Percentiles rank a stretch among this genome's conserved stretches.
These are phyloP conservation scores for Fraxinus sp. DNA, from an alignment of 305 asterid genomes.

Conservation along the genomic window DNA sequence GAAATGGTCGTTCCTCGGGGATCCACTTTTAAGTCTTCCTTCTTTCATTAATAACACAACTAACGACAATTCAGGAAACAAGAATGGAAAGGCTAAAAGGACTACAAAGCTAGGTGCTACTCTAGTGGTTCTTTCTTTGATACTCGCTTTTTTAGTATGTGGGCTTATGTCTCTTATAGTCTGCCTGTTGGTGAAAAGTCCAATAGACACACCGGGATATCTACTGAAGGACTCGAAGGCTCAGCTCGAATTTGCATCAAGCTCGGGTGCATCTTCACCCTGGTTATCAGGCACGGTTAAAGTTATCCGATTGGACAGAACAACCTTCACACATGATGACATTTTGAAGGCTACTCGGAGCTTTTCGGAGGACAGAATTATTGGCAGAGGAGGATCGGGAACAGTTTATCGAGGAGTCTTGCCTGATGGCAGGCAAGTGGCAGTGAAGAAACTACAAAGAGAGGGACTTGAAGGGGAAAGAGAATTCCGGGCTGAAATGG, in stretches of 20 bases:
- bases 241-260: constrained; percentile 34
- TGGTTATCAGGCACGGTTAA: constrained; percentile 65
- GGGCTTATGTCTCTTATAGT: constrained; percentile 55
- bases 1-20: constrained; percentile 71
- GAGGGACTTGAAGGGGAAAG: constrained; percentile 86
- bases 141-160: constrained; percentile 55
- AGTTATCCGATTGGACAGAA: constrained; percentile 78
- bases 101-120: constrained; percentile 34
- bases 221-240: constrained; percentile 52
- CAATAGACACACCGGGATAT: constrained; percentile 40
- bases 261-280: constrained; percentile 70
- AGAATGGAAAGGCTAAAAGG: constrained; percentile 3
- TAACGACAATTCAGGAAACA: background rate
- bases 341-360: constrained; percentile 74
- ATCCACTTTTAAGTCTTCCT: constrained; percentile 67
- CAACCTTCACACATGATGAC: constrained; percentile 80
- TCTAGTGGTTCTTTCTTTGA: constrained; percentile 43
- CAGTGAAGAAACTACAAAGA: constrained; percentile 75
- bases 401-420: constrained; percentile 77
- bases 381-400: constrained; percentile 88
- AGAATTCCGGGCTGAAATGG: constrained; percentile 92
- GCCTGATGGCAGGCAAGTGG: constrained; percentile 83
- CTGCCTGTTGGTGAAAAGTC: constrained; percentile 52
- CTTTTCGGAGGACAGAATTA: constrained; percentile 71
- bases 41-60: constrained; percentile 53